A percentile compares a stretch with the other conserved stretches of the same genome.
These are phyloP conservation scores for Massariosphaeria phaeospora DNA, from an alignment of 495 filamentous ascomycete species.

Conservation along the genomic window DNA sequence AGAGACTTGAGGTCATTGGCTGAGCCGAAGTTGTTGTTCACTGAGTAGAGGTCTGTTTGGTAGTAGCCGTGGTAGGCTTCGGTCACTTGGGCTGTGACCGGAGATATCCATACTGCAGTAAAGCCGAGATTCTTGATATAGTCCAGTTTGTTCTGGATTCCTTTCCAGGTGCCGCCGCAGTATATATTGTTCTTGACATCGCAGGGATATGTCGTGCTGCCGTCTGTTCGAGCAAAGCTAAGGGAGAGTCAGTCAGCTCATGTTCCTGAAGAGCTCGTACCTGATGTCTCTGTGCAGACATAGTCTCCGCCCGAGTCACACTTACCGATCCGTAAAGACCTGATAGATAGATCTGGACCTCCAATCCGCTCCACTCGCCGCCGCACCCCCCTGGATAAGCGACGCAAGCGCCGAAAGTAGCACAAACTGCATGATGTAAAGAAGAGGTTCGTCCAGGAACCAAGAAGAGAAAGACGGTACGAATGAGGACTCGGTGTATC, in stretches of 20 bases:
- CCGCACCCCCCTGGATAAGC: too few species aligned
- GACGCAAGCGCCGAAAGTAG: neutral
- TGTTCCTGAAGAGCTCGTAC: too few species aligned
- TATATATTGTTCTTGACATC: too few species aligned
- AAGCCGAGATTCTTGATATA: constrained; percentile 76
- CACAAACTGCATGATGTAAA: neutral
- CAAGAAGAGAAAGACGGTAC: neutral
- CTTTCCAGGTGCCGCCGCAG: constrained; percentile 72
- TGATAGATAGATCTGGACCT: constrained; percentile 24
- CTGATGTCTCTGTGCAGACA: too few species aligned
- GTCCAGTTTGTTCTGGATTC: constrained; percentile 64
- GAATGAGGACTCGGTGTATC: neutral
- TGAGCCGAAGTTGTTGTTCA: constrained; percentile 64
- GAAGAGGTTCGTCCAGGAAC: neutral
- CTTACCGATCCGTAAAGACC: constrained; percentile 22
- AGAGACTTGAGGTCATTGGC: constrained; percentile 58
- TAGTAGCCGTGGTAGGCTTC: constrained; percentile 66
- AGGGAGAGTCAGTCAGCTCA: too few species aligned
- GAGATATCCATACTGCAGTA: constrained; percentile 46
- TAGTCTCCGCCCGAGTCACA: too few species aligned
- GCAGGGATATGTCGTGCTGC: too few species aligned
- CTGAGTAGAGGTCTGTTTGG: constrained; percentile 59
- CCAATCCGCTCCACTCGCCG: constrained; percentile 34
- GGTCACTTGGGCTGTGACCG: constrained; percentile 38
- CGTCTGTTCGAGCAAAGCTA: too few species aligned